Evolutionary conservation across 306 rosid genomes (phyloP), one percentile per base, ranked within the genome.

Genomic region (Luffa aegyptiaca): DNA sequence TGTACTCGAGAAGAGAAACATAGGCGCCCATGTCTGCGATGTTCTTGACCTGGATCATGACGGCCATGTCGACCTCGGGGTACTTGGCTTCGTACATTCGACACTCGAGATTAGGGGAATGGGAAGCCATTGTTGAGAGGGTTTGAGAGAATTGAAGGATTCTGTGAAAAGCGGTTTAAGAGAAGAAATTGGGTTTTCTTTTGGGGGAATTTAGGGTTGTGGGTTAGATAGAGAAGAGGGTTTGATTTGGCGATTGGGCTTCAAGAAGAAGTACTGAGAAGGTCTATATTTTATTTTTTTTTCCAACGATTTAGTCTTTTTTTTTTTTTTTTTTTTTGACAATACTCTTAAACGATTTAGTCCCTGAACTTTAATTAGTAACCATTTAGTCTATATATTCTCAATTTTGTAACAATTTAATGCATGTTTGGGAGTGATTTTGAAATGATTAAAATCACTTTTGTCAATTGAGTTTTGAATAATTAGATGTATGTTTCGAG

Each of bases 11-110:
- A 4, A 95, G 93, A 3, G 99, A 93, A 5, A 95, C 99, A 89
- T 95, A 95, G 1, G 99, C 99, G 2, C 99, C 97, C 97, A 95
- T 95, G 85, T 93, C 97, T 16, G 97, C 99, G 70, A 95, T 95
- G 90, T 90, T 91, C 86, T 95, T 95, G 31, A 95, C 99, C 84
- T 95, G 99, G 13, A 95, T 93, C 99, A 95, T 93, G 71, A 95
- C 97, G 78, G 93, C 97, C 97, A 93, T 93, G 88, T 95, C 99
- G 1, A 95, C 99, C 83, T 95, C 97, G 0, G 99, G 99, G 79
- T 93, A 95, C 78, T 63, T 87, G 18, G 97, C 84, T 42, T 95
- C 99, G 94, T 92, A 95, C 99, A 93, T 95, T 0, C 97, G 95
- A 74, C 99, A 93, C 81, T 95, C 97, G 3, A 93, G 83, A 61